These are phyloP conservation scores for Serendipita vermifera DNA, from an alignment of 768 basidiomycete genomes.

Conservation along the genomic window DNA sequence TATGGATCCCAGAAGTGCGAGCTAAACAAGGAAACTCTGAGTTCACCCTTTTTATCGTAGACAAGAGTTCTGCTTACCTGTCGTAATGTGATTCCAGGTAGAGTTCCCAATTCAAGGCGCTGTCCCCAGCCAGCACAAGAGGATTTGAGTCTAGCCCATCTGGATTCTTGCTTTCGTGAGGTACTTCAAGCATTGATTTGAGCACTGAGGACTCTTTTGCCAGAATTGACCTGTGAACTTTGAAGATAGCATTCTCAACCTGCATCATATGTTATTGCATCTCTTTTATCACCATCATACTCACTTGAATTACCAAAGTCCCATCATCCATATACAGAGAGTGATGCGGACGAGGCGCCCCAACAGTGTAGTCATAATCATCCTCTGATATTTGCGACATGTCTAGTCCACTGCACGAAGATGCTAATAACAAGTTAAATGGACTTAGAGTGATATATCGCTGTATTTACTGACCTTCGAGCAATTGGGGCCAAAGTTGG, in stretches of 20 bases:
- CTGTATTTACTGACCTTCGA: too few relatives aligned
- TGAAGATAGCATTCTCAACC: conserved; percentile 4
- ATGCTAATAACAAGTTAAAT: too few relatives aligned
- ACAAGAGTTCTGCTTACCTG: neutral
- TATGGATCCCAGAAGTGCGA: neutral
- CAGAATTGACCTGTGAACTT: neutral
- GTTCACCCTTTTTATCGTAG: neutral
- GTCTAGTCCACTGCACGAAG: too few relatives aligned
- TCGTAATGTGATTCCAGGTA: neutral
- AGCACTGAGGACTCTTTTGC: neutral
- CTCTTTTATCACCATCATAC: too few relatives aligned
- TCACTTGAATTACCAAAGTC: neutral
- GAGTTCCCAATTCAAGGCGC: neutral
- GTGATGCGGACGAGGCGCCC: neutral
- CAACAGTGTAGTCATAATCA: neutral
- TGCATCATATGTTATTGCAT: too few relatives aligned
- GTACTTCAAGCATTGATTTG: neutral
- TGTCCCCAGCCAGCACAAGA: neutral
- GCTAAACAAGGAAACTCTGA: neutral
- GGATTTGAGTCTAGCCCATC: neutral
- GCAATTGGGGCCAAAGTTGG: too few relatives aligned
- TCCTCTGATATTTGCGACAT: too few relatives aligned
- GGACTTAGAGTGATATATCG: too few relatives aligned
- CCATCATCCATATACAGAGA: neutral
- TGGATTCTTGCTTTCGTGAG: neutral